Evolutionary conservation across 1,284 basidiomycete genomes (phyloP).

Genomic region (Naganishia sp.): DNA sequence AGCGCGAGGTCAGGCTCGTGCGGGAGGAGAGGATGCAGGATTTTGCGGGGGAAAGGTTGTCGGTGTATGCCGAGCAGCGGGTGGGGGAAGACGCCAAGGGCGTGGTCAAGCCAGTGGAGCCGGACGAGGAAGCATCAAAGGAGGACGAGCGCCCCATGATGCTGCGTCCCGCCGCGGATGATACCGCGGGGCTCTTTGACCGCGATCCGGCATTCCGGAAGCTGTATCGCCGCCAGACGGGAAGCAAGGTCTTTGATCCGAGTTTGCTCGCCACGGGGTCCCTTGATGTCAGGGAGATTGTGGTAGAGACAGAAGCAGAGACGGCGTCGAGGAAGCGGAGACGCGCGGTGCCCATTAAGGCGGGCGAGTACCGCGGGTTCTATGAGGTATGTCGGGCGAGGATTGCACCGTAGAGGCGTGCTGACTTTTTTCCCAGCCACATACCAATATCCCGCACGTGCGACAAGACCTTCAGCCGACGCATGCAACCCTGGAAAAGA

Average conservation of each 20-base stretch:
- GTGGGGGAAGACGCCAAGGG: slow-evolving; percentile 29
- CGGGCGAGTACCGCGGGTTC: slow-evolving; percentile 36
- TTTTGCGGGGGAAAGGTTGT: slow-evolving; percentile 41
- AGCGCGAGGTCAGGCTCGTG: slow-evolving; percentile 65
- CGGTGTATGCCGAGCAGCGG: slow-evolving; percentile 17
- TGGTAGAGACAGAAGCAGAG: slow-evolving; percentile 25
- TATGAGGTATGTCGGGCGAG: slow-evolving; percentile 45
- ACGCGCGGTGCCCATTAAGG: slow-evolving; percentile 41
- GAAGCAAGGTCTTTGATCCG: neutral
- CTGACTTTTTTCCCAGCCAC: slow-evolving; percentile 39
- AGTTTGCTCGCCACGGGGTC: neutral
- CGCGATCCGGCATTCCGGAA: slow-evolving; percentile 4
- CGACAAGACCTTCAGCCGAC: slow-evolving; percentile 49
- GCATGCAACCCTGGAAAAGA: slow-evolving; percentile 33
- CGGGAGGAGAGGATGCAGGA: slow-evolving; percentile 63
- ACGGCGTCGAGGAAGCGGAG: slow-evolving; percentile 35
- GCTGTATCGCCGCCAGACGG: slow-evolving; percentile 13
- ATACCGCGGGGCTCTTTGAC: slow-evolving; percentile 3
- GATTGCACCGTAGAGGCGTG: slow-evolving; percentile 1
- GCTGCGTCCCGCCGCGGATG: neutral
- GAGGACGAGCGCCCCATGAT: slow-evolving; percentile 18
- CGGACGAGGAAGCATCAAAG: slow-evolving; percentile 36
- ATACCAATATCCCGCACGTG: slow-evolving; percentile 51
- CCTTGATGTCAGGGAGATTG: slow-evolving; percentile 12
- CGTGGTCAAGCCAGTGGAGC: neutral